Base-by-base conservation (phyloP, 306 rosid genomes). In the Dryas octopetala region DNA sequence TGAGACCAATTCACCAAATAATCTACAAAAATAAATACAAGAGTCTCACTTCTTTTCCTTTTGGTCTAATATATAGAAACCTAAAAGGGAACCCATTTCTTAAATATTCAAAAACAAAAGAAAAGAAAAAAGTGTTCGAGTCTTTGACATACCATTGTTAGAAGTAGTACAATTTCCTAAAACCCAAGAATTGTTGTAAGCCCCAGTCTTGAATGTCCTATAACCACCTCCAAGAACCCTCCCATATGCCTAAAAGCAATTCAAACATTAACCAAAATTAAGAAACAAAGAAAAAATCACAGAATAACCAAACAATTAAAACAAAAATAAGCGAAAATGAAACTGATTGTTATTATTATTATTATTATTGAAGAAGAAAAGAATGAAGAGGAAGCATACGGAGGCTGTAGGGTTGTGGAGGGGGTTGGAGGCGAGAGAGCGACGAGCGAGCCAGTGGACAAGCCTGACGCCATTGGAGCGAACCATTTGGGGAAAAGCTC, bases 401-500 rank as follows among this genome's bases (percentile, higher is more conserved):
- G 81, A 69, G 75, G 72, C 17, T 3, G 53, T 74, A 64, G 86
- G 51, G 16, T 73, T 71, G 63, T 6, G 57, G 55, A 53, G 66
- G 47, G 44, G 64, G 10, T 74, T 66, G 67, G 83, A 53, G 5
- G 81, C 40, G 45, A 87, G 57, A 41, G 90, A 74, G 73, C 87
- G 89, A 79, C 91, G 91, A 71, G 90, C 81, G 70, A 87, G 77
- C 72, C 83, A 81, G 59, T 79, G 72, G 38, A 88, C 40, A 71
- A 95, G 82, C 68, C 68, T 82, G 82, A 78, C 71, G 76, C 93
- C 90, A 72, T 84, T 79, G 76, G 91, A 86, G 88, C 91, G 87
- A 87, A 85, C 96, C 99, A 95, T 95, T 77, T 70, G 85, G 83
- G 32, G 40, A 74, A 32, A 32, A 43, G 13, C 48, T 26, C 17